Conservation (phyloP, 257 asterid genomes). For the Forsythia viridissima region DNA sequence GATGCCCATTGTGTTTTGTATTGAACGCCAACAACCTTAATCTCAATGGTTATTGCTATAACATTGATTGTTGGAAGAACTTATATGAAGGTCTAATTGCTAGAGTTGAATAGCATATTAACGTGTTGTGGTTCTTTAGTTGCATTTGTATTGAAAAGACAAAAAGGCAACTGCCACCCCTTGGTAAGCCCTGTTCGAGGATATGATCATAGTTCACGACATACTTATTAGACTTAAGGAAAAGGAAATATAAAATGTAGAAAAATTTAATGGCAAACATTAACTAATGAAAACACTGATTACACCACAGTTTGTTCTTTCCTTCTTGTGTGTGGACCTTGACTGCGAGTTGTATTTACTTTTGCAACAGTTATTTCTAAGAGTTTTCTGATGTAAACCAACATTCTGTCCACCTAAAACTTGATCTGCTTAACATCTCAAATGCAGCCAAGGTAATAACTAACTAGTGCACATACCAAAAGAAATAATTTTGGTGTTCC, state of each 20-base stretch:
- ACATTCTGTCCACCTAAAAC: neutral
- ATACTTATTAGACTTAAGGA: neutral
- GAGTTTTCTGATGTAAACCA: neutral
- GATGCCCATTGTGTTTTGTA: neutral
- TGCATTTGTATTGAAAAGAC: neutral
- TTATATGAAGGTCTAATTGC: neutral
- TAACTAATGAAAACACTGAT: neutral
- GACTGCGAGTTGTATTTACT: neutral
- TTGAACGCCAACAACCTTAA: neutral
- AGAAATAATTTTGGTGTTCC: neutral
- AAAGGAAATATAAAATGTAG: neutral
- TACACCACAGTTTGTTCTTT: neutral
- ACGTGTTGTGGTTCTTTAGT: neutral
- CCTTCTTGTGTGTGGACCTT: constrained; percentile 1
- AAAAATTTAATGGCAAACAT: constrained; percentile 9
- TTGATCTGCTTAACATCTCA: neutral
- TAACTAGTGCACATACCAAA: constrained; percentile 7
- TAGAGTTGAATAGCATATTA: neutral
- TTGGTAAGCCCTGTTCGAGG: neutral
- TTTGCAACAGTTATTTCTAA: neutral
- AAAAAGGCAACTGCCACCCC: neutral
- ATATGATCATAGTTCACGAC: neutral
- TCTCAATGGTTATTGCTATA: neutral
- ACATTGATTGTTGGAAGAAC: neutral
- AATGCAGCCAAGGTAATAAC: neutral